Base-by-base conservation (phyloP, 2,329 filamentous ascomycete species). In the Hymenoscyphus occultus region DNA sequence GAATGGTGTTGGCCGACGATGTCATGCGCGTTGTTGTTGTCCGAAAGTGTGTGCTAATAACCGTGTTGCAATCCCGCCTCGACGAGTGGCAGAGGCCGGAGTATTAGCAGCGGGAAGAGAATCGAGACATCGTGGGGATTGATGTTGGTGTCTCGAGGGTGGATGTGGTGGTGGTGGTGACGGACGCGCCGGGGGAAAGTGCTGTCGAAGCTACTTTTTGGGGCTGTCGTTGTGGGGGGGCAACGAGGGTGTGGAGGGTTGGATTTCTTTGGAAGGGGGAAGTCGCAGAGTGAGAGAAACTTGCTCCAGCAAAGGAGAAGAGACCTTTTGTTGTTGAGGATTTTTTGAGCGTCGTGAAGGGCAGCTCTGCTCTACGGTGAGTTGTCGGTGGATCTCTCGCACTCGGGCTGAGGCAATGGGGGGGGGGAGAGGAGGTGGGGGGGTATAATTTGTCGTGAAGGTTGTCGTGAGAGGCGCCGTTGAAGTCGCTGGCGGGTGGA, bases 101-200 rank as follows among this genome's bases (percentile, higher is more conserved):
- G 39, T 40, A 67, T 68, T 72, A 73, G 70, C 70, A 72, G 61
- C 39, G 56, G 39, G 57, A 32, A n/a, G 56, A 64, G 51, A 42
- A 22, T 45, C 64, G 65, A 73, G 68, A 71, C 71, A 74, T 73
- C 72, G 71, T 71, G 66, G 54, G 48, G 59, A 70, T 71, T 72
- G 69, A 70, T 68, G 71, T 45, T 71, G 70, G 69, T 72, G 69
- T 79, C 48, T 73, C 45, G 59, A 64, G 57, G 60, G 66, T 65
- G 63, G 68, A 13, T 57, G 61, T 63, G 59, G 28, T 51, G 62
- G 58, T 56, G 35, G 42, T 51, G 62, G 58, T 56, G 35, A 58
- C 51, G 45, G 12, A 28, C 45, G 19, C 19, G 45, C 45, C 45
- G 19, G 65, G 56, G 60, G 63, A 54, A 57, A 39, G 58, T 56